Evolutionary conservation across 345 rosid genomes (phyloP).

Genomic region (Syzygium aqueum): DNA sequence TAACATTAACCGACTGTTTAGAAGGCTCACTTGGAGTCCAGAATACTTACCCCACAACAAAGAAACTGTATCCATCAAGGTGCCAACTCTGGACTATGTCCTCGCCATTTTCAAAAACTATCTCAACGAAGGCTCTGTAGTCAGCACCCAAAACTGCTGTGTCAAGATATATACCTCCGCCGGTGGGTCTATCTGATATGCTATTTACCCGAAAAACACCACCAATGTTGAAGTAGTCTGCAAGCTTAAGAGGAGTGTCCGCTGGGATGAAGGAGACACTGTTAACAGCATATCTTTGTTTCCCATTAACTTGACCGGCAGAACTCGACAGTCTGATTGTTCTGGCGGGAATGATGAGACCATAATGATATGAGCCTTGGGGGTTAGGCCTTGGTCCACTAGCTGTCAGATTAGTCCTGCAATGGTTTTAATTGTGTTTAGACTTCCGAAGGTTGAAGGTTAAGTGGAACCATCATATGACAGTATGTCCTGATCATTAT

Average conservation of each 20-base stretch:
- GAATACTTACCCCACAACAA: slow-evolving; percentile 79
- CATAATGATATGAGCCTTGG: slow-evolving; percentile 97
- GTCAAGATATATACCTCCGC: slow-evolving; percentile 73
- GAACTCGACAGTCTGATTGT: slow-evolving; percentile 66
- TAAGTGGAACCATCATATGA: not conserved
- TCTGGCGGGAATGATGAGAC: slow-evolving; percentile 63
- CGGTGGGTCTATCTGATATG: slow-evolving; percentile 55
- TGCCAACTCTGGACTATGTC: slow-evolving; percentile 84
- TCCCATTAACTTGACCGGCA: slow-evolving; percentile 77
- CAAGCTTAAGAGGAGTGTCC: slow-evolving; percentile 90
- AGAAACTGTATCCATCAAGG: slow-evolving; percentile 79
- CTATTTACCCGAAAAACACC: slow-evolving; percentile 73
- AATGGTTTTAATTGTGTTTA: not conserved
- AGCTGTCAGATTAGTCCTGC: slow-evolving; percentile 89
- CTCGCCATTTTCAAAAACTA: slow-evolving; percentile 65
- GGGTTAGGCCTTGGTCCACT: slow-evolving; percentile 99
- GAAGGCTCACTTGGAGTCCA: not conserved
- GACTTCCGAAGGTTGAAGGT: not conserved
- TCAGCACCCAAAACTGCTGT: slow-evolving; percentile 76
- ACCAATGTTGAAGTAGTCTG: slow-evolving; percentile 78
- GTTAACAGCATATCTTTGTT: slow-evolving; percentile 86
- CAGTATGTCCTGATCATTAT: not conserved
- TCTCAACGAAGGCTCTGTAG: slow-evolving; percentile 68
- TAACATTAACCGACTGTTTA: not conserved
- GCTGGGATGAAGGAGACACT: slow-evolving; percentile 64